Evolutionary conservation across 1,284 basidiomycete genomes (phyloP), one percentile per base, ranked within the genome.

Genomic region (Ustilago cynodontis): DNA sequence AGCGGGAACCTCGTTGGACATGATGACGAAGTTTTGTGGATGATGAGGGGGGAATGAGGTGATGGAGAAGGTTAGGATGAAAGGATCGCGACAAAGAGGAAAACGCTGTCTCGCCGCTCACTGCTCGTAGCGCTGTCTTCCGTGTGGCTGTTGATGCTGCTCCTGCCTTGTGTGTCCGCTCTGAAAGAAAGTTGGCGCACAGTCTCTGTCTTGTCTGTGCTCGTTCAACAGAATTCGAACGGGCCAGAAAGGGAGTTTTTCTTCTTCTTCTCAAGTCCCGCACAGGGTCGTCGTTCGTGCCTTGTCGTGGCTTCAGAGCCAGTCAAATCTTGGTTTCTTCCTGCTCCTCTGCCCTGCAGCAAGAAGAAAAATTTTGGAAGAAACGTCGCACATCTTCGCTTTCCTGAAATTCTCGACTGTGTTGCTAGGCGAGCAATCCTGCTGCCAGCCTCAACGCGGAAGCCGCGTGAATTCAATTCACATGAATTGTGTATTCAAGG

Each of bases 1-100:
- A 71, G 82, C 64, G 69, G 84, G 84, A 70, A 84, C 77, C 78
- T 85, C 84, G 70, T 67, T 81, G 73, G 83, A 80, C 83, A 83
- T 80, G 77, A 70, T 79, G 82, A 81, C 67, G 77, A 76, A 73
- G 71, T 69, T 65, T 58, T 31, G 51, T 24, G 51, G 63, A 57
- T 59, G 68, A 60, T 64, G 67, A 45, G 53, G 61, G 53, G 62
- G 70, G 54, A n/a, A 49, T 45, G 62, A 65, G 68, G 66, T 71
- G 74, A 70, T 71, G 64, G 74, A 69, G 64, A 71, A 65, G 59
- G 59, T 28, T 47, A 54, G n/a, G 61, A 55, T 47, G 50, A 45
- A 64, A 58, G 56, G 65, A 64, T 62, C 41, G 60, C 53, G 70
- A 66, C 49, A 51, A 64, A n/a, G 51, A 29, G 26, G 47, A 55